Base-by-base conservation (phyloP, 164 flowering plant species). In the Warburgia ugandensis region DNA sequence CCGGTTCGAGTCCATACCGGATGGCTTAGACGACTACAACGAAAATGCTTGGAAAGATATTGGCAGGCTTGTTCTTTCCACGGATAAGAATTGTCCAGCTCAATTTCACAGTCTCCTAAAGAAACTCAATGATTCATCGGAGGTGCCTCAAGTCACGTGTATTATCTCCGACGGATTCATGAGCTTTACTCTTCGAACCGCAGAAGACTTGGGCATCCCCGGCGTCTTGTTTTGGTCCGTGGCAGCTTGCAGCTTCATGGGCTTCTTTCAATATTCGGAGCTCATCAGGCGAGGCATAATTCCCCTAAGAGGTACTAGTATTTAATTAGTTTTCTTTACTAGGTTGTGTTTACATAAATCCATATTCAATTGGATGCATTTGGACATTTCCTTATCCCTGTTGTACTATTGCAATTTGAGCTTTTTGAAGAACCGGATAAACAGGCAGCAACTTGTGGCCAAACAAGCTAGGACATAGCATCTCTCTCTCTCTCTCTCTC, bases 221-320 rank as follows among this genome's bases (percentile, higher is more conserved):
- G 58, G 41, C 7, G 72, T 69, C 33, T 54, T 45, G 43, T 59
- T 74, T 31, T 76, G 77, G 74, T 64, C 79, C 1, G 59, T 77
- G 3, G 40, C 64, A 11, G 76, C 73, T 29, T 72, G 76, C 50
- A 53, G 68, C 7, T 59, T 70, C 44, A 28, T 74, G 66, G 68
- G 62, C 2, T 66, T 50, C 43, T 9, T 60, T 21, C 66, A 67
- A 3, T 73, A 32, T 29, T 23, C 32, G 0, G 61, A 67, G 8
- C 63, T 75, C 13, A 36, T 65, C 13, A 26, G 47, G 13, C 54
- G 68, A 50, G 86, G 77, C n/a, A 29, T 77, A 21, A 23, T 55
- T 2, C 82, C 82, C 2, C 61, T 83, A 41, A 74, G 73, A 71
- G 75, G 89, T 82, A 54, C n/a, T n/a, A n/a, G n/a, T n/a, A n/a